Base-by-base conservation (phyloP, 805 yeast species). In the Yamadazyma tumulicola region DNA sequence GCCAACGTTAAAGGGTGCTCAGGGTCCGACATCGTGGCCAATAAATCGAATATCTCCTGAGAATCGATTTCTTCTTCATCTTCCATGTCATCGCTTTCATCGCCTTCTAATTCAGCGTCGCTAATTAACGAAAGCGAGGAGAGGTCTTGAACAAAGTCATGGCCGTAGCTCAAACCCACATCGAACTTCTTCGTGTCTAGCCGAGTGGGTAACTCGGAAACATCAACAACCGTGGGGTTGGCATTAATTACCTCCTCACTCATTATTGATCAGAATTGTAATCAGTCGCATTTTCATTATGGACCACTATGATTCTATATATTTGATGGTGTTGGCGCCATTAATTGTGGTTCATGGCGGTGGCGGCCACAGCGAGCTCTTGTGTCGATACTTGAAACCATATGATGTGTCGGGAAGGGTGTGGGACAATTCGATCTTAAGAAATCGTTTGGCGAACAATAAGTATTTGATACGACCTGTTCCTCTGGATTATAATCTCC, bases 1-100 rank as follows among this genome's bases (percentile, higher is more conserved):
- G 96, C 98, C 38, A 93, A 67, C 0, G 96, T 83, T 27, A 93
- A 67, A 0, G 99, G 99, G 57, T 93, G 99, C 53, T 93, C 99
- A 1, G 99, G 99, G 55, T 93, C 99, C 0, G 94, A 83, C 9
- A 88, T 86, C 19, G 81, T 75, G 5, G 96, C 78, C 2, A 86
- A 85, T 31, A 91, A 64, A 54, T 89, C 96, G 48, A 77, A 88
- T 5, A 91, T 79, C 54, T 91, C 98, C 54, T 91, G 97, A 2
- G 88, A 59, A 54, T 91, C 98, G 24, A 91, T 77, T 6, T 74
- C 75, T 24, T 86, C 93, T 8, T 47, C 57, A 2, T 47, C 48
- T 11, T 11, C 29, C n/a, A 25, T 16, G 7, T 7, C n/a, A n/a
- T 12, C 14, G 7, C 47, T 59, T 8, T 38, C 39, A n/a, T 46